Base-by-base conservation (phyloP, 306 rosid genomes). In the Gynostemma pentaphyllum region DNA sequence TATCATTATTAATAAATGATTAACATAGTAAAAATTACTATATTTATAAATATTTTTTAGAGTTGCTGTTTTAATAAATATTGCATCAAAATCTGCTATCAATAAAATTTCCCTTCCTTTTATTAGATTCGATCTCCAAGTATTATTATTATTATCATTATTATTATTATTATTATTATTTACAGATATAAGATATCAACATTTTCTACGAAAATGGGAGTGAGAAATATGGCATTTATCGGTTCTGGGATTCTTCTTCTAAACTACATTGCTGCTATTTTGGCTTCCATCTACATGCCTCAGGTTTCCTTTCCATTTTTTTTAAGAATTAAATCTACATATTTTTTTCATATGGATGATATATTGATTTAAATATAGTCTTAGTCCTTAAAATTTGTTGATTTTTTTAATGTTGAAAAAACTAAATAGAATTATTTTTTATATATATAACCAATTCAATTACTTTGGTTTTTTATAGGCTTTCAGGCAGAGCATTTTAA, bases 141-240 rank as follows among this genome's bases (percentile, higher is more conserved):
- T n/a, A n/a, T n/a, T n/a, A n/a, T n/a, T n/a, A n/a, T n/a, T n/a
- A n/a, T n/a, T n/a, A n/a, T n/a, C n/a, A n/a, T n/a, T n/a, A n/a
- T 26, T 14, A 2, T 60, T 19, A 27, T 8, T 51, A 24, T 5
- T 4, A 22, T 52, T 26, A 26, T 39, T 19, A 2, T 62, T 26
- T 66, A 68, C 72, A 91, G 97, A 82, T 91, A 71, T 82, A 80
- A 83, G 70, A 87, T 91, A 82, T 85, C 95, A 37, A 91, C 97
- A 41, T 85, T 91, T 50, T 96, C 97, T 16, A 87, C 95, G 12
- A 87, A 91, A 66, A 86, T 91, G 36, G 97, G 97, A 66, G 96
- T 91, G n/a, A 81, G 82, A 66, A 91, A 82, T 68, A 85, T 91
- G 64, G 83, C 92, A 9, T 87, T 81, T 77, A 89, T 91, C 67